A percentile compares a stretch with the other conserved stretches of the same genome.
Conservation (phyloP, 768 basidiomycete genomes). For the Cystoderma amianthinum region DNA sequence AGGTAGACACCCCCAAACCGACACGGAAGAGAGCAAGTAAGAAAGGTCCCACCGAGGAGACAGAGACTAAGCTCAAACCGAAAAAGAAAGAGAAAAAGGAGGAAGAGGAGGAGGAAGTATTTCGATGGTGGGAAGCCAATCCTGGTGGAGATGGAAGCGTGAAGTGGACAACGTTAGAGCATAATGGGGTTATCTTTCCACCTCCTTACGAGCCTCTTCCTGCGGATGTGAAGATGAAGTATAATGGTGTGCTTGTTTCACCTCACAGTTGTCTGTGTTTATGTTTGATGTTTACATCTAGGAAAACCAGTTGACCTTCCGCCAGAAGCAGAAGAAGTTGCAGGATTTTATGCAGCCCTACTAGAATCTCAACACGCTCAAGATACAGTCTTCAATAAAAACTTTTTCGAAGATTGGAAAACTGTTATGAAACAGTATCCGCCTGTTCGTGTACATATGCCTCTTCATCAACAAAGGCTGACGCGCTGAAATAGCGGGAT, state of each 20-base stretch:
- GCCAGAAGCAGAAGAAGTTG: constrained; percentile 89
- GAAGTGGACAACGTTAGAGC: constrained; percentile 95
- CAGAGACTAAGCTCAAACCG: constrained; percentile 35
- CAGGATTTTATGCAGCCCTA: constrained; percentile 91
- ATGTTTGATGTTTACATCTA: constrained; percentile 19
- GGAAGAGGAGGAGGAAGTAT: constrained; percentile 68
- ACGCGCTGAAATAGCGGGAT: constrained; percentile 47
- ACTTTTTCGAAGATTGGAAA: constrained; percentile 93
- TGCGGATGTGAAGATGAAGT: constrained; percentile 83
- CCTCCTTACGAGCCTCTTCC: constrained; percentile 89
- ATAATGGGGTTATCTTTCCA: constrained; percentile 93
- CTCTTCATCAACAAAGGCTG: no score
- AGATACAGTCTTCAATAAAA: constrained; percentile 84
- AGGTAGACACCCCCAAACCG: constrained; percentile 31
- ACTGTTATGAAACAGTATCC: constrained; percentile 72
- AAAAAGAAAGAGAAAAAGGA: constrained; percentile 56
- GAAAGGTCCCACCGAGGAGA: constrained; percentile 25
- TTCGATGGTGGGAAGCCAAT: constrained; percentile 84
- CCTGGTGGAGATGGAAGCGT: constrained; percentile 66
- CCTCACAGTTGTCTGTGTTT: constrained; percentile 9
- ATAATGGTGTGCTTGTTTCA: constrained; percentile 66
- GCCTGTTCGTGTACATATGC: constrained; percentile 50
- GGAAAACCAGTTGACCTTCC: constrained; percentile 77
- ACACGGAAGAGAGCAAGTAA: constrained; percentile 39
- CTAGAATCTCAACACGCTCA: constrained; percentile 89